Conservation (phyloP, 768 basidiomycete species). For the Lanmaoa pseudosensibilis region DNA sequence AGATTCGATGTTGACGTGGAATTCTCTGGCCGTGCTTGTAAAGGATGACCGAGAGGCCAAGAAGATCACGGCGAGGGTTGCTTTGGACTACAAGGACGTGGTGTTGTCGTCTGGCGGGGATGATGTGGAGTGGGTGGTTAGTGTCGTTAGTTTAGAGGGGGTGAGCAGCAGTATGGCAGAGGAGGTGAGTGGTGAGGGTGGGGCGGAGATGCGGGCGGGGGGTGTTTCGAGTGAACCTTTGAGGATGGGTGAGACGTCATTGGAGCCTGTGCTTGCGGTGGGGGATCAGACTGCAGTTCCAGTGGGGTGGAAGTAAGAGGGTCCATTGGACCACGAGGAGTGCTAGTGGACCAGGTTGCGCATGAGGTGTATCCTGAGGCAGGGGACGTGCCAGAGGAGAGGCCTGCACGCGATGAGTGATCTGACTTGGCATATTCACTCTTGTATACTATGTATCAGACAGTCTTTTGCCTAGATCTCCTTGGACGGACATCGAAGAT, state of each 20-base stretch:
- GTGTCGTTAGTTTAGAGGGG: conserved; percentile 24
- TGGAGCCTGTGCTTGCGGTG: neutral
- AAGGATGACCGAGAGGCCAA: conserved; percentile 42
- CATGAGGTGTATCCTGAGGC: conserved; percentile 52
- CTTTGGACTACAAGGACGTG: conserved; percentile 10
- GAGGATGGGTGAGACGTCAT: neutral
- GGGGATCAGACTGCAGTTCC: neutral
- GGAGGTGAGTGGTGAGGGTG: neutral
- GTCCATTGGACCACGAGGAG: conserved; percentile 49
- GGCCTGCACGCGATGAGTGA: conserved; percentile 4
- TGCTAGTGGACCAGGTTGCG: conserved; percentile 51
- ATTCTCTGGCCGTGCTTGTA: conserved; percentile 63
- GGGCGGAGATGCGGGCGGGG: neutral
- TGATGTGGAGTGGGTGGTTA: conserved; percentile 37
- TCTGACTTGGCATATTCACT: neutral
- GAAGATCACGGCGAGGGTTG: conserved; percentile 39
- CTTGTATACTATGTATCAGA: neutral
- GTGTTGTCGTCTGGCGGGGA: neutral
- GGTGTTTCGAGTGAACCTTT: neutral
- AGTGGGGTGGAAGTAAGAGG: conserved; percentile 30
- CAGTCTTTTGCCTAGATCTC: neutral
- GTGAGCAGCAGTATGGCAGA: neutral
- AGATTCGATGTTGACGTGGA: neutral
- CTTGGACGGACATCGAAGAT: neutral
- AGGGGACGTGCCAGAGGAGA: conserved; percentile 11